Conservation (phyloP, 352 stramenopile genomes). For the Elongisporangium anandrum region DNA sequence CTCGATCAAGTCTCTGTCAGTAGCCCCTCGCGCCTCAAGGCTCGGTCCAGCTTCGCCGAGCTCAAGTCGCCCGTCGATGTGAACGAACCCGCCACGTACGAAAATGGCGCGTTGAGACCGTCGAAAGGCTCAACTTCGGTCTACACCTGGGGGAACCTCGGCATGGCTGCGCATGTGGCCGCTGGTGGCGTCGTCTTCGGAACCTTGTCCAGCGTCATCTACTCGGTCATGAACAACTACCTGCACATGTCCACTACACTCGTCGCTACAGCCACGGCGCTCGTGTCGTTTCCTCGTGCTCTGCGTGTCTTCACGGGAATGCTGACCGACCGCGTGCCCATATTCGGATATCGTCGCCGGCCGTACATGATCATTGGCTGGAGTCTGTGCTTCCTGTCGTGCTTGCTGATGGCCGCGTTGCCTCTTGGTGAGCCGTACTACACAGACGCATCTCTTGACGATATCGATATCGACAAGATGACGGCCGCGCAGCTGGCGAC, state of each 20-base stretch:
- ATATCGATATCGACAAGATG: slow-evolving; percentile 20
- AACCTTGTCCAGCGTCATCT: slow-evolving; percentile 26
- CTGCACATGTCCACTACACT: slow-evolving; percentile 45
- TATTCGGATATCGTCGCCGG: slow-evolving; percentile 71
- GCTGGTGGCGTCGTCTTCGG: slow-evolving; percentile 41
- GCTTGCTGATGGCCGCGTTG: slow-evolving; percentile 35
- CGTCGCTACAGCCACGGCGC: slow-evolving; percentile 30
- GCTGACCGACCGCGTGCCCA: slow-evolving; percentile 65
- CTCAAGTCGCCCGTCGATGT: too few species aligned
- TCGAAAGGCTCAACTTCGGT: slow-evolving; percentile 14
- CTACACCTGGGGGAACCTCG: slow-evolving; percentile 29
- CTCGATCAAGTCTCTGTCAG: too few species aligned
- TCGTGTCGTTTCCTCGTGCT: slow-evolving; percentile 36
- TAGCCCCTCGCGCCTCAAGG: too few species aligned
- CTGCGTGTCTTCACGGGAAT: slow-evolving; percentile 59
- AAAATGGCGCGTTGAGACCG: too few species aligned
- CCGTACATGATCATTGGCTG: slow-evolving; percentile 80
- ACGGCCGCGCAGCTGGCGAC: slow-evolving; percentile 23
- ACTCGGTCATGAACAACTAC: slow-evolving; percentile 57
- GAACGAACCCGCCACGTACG: too few species aligned
- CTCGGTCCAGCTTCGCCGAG: too few species aligned
- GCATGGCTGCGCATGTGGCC: slow-evolving; percentile 35
- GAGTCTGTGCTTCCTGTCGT: slow-evolving; percentile 27
- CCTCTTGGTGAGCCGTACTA: slow-evolving; percentile 46
- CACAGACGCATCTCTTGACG: slow-evolving; percentile 15